Evolutionary conservation across 192 early-diverging fungal genomes (phyloP).

Genomic region (Chytriomyces sp.): DNA sequence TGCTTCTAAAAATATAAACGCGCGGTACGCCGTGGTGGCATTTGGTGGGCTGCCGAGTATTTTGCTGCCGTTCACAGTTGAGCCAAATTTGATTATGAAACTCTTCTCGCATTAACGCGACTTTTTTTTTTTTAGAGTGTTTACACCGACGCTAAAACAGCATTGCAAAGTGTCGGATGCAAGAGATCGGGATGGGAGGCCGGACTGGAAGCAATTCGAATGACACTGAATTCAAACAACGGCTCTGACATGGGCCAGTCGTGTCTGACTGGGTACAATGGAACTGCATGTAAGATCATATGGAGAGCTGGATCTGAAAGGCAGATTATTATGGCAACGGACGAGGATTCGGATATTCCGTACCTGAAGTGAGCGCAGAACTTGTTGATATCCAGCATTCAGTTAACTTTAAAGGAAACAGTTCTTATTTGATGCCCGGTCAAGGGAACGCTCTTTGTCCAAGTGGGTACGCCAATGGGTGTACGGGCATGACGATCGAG

Average conservation of each 20-base stretch:
- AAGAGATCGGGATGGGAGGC: constrained; percentile 43
- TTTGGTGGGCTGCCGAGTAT: constrained; percentile 42
- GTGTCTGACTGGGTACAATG: constrained; percentile 10
- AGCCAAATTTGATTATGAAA: background rate
- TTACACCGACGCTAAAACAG: background rate
- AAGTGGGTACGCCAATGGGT: constrained; percentile 4
- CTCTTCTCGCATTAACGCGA: background rate
- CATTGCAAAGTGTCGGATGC: constrained; percentile 35
- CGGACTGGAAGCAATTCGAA: constrained; percentile 46
- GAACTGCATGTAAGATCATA: constrained; percentile 23
- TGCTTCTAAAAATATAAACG: constrained; percentile 30
- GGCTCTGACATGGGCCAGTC: constrained; percentile 28
- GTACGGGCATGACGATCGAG: background rate
- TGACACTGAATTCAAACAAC: constrained; percentile 36
- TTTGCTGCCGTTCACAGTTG: constrained; percentile 41
- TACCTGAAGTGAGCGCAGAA: constrained; percentile 1
- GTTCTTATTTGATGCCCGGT: constrained; percentile 2
- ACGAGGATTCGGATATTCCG: constrained; percentile 51
- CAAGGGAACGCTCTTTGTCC: constrained; percentile 13
- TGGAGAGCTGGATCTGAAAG: constrained; percentile 34
- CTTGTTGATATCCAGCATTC: no score
- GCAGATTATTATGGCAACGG: constrained; percentile 49
- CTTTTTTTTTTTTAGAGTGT: constrained; percentile 11
- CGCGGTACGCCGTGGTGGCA: constrained; percentile 44
- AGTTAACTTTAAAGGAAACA: no score